Evolutionary conservation across 768 basidiomycete genomes (phyloP).

Genomic region (Collybiopsis luxurians): DNA sequence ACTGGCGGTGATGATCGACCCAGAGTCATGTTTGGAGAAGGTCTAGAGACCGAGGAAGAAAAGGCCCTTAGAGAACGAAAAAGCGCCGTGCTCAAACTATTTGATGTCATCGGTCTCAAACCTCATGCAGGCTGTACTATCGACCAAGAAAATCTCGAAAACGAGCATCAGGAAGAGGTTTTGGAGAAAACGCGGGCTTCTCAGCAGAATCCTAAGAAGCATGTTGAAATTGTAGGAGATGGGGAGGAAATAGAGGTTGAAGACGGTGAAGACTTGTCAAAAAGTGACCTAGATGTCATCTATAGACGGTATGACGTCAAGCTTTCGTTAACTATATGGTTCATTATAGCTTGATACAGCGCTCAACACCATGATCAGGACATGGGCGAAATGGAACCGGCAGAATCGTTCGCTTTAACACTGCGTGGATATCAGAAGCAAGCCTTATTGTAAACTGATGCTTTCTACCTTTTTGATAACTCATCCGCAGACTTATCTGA

Average conservation of each 20-base stretch:
- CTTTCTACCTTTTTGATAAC: no score
- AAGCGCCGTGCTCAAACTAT: constrained; percentile 65
- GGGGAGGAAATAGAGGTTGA: constrained; percentile 84
- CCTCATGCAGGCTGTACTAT: constrained; percentile 50
- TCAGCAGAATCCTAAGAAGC: constrained; percentile 38
- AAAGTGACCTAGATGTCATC: constrained; percentile 78
- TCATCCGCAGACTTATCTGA: background rate
- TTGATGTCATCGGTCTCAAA: constrained; percentile 68
- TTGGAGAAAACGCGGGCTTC: constrained; percentile 33
- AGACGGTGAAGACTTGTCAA: constrained; percentile 76
- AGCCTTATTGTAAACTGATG: constrained; percentile 67
- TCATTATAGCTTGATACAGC: constrained; percentile 35
- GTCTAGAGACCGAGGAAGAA: constrained; percentile 78
- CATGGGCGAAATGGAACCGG: constrained; percentile 81
- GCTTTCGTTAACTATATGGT: background rate
- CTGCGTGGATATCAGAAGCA: constrained; percentile 93
- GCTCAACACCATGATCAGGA: constrained; percentile 78
- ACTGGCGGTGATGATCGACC: constrained; percentile 28
- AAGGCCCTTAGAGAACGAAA: constrained; percentile 80
- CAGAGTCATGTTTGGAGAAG: constrained; percentile 61
- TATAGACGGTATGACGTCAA: constrained; percentile 68
- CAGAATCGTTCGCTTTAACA: constrained; percentile 68
- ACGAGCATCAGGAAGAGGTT: constrained; percentile 35
- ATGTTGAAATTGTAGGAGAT: constrained; percentile 73
- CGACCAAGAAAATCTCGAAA: constrained; percentile 28